Evolutionary conservation across 2,329 filamentous ascomycete species (phyloP).

Genomic region (Myriosclerotinia duriaeana): DNA sequence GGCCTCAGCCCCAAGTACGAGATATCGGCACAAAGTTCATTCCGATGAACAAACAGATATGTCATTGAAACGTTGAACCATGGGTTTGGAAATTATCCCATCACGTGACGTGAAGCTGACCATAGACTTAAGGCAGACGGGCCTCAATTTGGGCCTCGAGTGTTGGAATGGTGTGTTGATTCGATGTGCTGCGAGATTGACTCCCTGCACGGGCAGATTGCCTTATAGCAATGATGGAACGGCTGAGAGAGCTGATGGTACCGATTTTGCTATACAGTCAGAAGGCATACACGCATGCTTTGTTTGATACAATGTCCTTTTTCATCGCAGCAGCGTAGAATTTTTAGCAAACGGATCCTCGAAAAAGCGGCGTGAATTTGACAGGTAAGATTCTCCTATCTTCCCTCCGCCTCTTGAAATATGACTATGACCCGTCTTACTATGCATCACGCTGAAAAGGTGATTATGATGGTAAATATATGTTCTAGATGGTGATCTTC

Average conservation of each 20-base stretch:
- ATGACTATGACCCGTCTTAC: background rate
- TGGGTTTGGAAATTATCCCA: background rate
- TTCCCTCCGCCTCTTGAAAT: background rate
- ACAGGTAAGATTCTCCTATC: background rate
- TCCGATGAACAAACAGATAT: background rate
- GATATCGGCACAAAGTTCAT: background rate
- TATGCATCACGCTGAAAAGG: slow-evolving; percentile 22
- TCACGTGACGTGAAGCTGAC: slow-evolving; percentile 22
- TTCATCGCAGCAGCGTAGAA: background rate
- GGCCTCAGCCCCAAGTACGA: slow-evolving; percentile 2
- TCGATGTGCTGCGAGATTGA: slow-evolving; percentile 6
- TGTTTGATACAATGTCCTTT: background rate
- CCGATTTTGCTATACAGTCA: background rate
- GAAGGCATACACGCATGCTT: slow-evolving; percentile 7
- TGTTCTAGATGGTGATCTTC: slow-evolving; percentile 18
- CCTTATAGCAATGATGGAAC: slow-evolving; percentile 10
- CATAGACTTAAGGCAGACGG: slow-evolving; percentile 13
- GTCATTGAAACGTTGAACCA: slow-evolving; percentile 10
- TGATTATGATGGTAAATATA: slow-evolving; percentile 8
- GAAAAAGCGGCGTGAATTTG: background rate
- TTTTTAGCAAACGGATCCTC: background rate
- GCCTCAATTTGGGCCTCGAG: slow-evolving; percentile 23
- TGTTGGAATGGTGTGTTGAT: slow-evolving; percentile 13
- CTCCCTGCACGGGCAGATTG: slow-evolving; percentile 2
- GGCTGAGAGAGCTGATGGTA: slow-evolving; percentile 4